phyloP scores from a whole-genome alignment of 1,284 basidiomycete species.

The Neonothopanus nambi region DNA sequence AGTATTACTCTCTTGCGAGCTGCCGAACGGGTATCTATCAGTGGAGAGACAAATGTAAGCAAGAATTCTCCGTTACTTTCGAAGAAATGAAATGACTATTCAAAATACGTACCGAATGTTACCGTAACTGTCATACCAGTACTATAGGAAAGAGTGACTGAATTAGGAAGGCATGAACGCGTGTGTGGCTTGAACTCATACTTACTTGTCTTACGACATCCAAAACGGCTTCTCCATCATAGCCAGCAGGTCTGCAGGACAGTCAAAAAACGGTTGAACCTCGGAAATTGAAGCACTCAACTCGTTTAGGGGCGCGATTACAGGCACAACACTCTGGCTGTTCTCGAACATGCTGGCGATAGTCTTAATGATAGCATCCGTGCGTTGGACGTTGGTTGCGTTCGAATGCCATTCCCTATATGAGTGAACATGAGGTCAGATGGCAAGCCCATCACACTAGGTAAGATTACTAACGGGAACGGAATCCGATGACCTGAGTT shows the following conservation, averaged over 20 bases:
- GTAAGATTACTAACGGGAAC: constrained; percentile 44
- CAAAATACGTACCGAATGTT: constrained; percentile 62
- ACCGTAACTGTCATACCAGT: constrained; percentile 73
- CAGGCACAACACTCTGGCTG: constrained; percentile 58
- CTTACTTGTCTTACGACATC: constrained; percentile 53
- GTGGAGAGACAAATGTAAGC: not conserved
- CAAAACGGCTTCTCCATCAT: constrained; percentile 54
- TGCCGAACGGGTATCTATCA: constrained; percentile 51
- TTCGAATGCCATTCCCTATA: constrained; percentile 66
- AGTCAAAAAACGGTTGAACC: not conserved
- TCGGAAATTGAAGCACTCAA: constrained; percentile 34
- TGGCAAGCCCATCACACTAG: not conserved
- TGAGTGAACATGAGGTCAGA: not conserved
- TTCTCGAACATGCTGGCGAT: constrained; percentile 63
- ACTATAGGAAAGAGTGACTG: constrained; percentile 34
- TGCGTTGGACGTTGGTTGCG: constrained; percentile 67
- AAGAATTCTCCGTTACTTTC: too few species aligned
- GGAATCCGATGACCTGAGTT: constrained; percentile 77
- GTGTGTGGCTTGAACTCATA: not conserved
- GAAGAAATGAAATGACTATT: not conserved
- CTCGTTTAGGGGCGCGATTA: constrained; percentile 81
- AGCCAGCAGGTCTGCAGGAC: constrained; percentile 74
- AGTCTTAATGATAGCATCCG: constrained; percentile 65
- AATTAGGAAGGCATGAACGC: not conserved
- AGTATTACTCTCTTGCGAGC: constrained; percentile 56